A percentile compares a stretch with the other conserved stretches of the same genome.
These are phyloP conservation scores for Papiliotrema fonsecae DNA, from an alignment of 1,284 basidiomycete genomes.

Conservation along the genomic window DNA sequence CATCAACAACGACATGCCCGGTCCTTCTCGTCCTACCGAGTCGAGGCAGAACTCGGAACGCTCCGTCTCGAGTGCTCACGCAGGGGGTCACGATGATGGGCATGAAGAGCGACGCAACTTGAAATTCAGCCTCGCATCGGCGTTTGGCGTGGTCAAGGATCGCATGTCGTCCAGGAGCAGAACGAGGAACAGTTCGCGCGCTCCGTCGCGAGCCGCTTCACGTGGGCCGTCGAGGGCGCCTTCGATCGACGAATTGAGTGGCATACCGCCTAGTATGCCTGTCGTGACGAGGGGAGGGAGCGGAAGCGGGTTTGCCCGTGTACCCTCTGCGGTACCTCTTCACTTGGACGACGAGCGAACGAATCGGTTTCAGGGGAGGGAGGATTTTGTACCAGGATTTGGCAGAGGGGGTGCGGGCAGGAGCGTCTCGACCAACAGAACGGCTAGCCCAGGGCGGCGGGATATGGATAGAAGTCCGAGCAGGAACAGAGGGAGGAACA, in stretches of 20 bases:
- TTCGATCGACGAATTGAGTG: background rate
- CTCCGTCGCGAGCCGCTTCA: background rate
- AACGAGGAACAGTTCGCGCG: slow-evolving; percentile 14
- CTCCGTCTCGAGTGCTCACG: background rate
- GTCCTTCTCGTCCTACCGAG: background rate
- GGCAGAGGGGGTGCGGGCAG: slow-evolving; percentile 37
- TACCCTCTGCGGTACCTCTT: slow-evolving; percentile 7
- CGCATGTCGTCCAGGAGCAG: background rate
- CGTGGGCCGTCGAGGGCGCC: slow-evolving; percentile 1
- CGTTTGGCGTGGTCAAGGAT: slow-evolving; percentile 28
- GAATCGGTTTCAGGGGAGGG: slow-evolving; percentile 5
- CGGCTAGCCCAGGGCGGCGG: slow-evolving; percentile 10
- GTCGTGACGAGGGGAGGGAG: slow-evolving; percentile 3
- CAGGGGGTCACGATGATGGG: too few species aligned
- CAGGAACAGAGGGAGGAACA: slow-evolving; percentile 43
- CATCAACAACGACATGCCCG: slow-evolving; percentile 12
- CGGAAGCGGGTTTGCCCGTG: slow-evolving; percentile 3
- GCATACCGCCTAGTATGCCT: background rate
- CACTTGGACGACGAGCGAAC: slow-evolving; percentile 4
- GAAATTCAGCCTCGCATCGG: slow-evolving; percentile 21
- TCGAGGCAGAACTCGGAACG: background rate
- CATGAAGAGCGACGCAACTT: background rate
- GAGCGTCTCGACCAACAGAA: slow-evolving; percentile 10
- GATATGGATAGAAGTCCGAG: slow-evolving; percentile 36
- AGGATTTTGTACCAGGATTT: slow-evolving; percentile 22